phyloP scores from a whole-genome alignment of 345 rosid genomes.

The Ceriops zippeliana region DNA sequence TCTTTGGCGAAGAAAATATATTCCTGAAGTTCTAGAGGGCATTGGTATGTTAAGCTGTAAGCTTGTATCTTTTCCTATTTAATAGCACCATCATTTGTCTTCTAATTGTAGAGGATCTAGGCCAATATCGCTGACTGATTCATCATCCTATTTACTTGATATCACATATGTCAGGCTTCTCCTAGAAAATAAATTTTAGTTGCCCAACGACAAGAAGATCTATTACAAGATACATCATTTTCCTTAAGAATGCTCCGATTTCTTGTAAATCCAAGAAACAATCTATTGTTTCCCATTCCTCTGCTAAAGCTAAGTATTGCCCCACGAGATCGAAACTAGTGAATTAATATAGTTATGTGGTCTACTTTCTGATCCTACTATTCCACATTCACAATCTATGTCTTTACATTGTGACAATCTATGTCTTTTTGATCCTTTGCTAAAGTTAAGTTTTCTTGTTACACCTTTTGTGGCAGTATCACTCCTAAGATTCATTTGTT shows the following conservation, averaged over 20 bases:
- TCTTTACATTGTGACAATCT: not conserved
- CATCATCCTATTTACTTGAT: not conserved
- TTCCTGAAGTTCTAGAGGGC: not conserved
- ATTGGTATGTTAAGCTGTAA: not conserved
- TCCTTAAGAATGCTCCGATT: not conserved
- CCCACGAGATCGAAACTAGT: too few species aligned
- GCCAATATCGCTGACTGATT: not conserved
- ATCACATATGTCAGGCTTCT: not conserved
- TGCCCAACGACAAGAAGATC: not conserved
- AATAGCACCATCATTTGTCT: not conserved
- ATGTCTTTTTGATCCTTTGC: too few species aligned
- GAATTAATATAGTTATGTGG: too few species aligned
- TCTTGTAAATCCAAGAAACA: not conserved
- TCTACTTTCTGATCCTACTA: too few species aligned
- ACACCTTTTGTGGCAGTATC: too few species aligned
- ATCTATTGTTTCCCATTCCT: not conserved
- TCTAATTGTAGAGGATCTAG: not conserved
- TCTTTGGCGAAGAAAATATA: not conserved
- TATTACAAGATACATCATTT: not conserved
- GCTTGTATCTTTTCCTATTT: not conserved
- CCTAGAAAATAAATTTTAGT: not conserved
- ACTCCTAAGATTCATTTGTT: not conserved
- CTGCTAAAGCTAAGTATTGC: not conserved
- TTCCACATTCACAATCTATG: not conserved
- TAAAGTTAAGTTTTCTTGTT: not conserved